phyloP scores from a whole-genome alignment of 2,329 filamentous ascomycete genomes.

The Calonectria montana region DNA sequence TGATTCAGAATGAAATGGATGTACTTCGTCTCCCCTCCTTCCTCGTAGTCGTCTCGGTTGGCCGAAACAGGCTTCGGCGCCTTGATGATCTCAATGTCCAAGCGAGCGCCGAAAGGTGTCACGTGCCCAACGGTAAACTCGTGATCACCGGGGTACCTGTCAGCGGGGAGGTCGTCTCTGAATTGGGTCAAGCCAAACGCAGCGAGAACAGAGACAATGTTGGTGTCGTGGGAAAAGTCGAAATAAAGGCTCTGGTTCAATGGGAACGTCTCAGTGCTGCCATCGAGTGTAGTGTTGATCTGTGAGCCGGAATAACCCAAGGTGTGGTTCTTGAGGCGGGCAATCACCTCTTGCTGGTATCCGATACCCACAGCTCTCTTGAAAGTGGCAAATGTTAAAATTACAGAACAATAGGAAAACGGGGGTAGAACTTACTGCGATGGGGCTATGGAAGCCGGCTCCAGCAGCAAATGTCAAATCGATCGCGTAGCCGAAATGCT shows the following conservation, averaged over 20 bases:
- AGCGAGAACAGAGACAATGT: slow-evolving; percentile 75
- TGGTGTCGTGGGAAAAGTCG: slow-evolving; percentile 83
- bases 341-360: slow-evolving; percentile 78
- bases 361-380: slow-evolving; percentile 78
- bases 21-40: slow-evolving; percentile 71
- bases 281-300: slow-evolving; percentile 78
- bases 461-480: slow-evolving; percentile 74
- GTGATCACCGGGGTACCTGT: slow-evolving; percentile 66
- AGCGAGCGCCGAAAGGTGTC: slow-evolving; percentile 77
- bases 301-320: slow-evolving; percentile 68
- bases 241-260: slow-evolving; percentile 79
- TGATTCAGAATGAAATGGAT: slow-evolving; percentile 82
- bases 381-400: slow-evolving; percentile 1
- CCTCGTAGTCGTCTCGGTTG: slow-evolving; percentile 64
- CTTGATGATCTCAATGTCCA: slow-evolving; percentile 80
- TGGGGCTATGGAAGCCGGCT: slow-evolving; percentile 72
- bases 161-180: slow-evolving; percentile 65
- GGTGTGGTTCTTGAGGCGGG: slow-evolving; percentile 75
- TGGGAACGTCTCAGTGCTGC: slow-evolving; percentile 76
- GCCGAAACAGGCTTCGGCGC: slow-evolving; percentile 72
- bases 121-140: slow-evolving; percentile 75
- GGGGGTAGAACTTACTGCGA: slow-evolving; percentile 58
- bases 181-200: slow-evolving; percentile 82
- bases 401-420: neutral
- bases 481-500: slow-evolving; percentile 76